Percentiles rank a stretch among this genome's conserved stretches.
Evolutionary conservation across 495 filamentous ascomycete genomes (phyloP).

Genomic region (Penicillium silybi): DNA sequence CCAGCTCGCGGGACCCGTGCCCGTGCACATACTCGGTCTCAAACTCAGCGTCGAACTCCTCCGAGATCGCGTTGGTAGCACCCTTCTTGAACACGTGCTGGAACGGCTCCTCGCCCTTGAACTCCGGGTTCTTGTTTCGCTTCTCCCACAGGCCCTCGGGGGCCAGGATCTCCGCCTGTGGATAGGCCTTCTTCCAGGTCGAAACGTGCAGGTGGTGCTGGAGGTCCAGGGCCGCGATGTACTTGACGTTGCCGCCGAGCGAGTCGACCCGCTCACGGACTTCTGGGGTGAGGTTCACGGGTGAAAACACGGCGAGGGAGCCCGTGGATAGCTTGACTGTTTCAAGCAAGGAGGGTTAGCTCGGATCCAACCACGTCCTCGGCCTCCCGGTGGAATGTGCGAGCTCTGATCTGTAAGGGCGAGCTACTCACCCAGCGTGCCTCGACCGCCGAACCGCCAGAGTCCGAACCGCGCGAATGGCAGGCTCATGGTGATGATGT

Average conservation of each 20-base stretch:
- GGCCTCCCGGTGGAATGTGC: neutral
- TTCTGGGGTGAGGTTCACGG: slow-evolving; percentile 73
- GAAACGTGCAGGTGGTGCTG: slow-evolving; percentile 92
- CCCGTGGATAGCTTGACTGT: slow-evolving; percentile 73
- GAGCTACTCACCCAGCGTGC: slow-evolving; percentile 69
- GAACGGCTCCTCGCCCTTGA: slow-evolving; percentile 59
- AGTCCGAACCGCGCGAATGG: slow-evolving; percentile 81
- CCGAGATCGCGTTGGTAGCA: slow-evolving; percentile 53
- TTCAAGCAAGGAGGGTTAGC: slow-evolving; percentile 14
- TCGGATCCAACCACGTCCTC: neutral
- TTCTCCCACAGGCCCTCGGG: slow-evolving; percentile 86
- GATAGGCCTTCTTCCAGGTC: slow-evolving; percentile 76
- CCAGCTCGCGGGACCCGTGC: slow-evolving; percentile 82
- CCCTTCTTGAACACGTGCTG: slow-evolving; percentile 59
- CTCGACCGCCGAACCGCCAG: slow-evolving; percentile 80
- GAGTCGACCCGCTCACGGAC: slow-evolving; percentile 61
- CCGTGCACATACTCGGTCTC: slow-evolving; percentile 77
- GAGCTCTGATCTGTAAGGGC: slow-evolving; percentile 2
- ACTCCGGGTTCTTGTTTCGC: slow-evolving; percentile 60
- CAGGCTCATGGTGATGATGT: slow-evolving; percentile 75
- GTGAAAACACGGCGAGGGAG: slow-evolving; percentile 85
- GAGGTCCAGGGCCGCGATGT: slow-evolving; percentile 81
- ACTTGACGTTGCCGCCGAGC: slow-evolving; percentile 70
- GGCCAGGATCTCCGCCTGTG: slow-evolving; percentile 72
- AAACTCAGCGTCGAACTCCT: slow-evolving; percentile 84